Conservation (phyloP, 129 eudicot species). For the Flaveria linearis region DNA sequence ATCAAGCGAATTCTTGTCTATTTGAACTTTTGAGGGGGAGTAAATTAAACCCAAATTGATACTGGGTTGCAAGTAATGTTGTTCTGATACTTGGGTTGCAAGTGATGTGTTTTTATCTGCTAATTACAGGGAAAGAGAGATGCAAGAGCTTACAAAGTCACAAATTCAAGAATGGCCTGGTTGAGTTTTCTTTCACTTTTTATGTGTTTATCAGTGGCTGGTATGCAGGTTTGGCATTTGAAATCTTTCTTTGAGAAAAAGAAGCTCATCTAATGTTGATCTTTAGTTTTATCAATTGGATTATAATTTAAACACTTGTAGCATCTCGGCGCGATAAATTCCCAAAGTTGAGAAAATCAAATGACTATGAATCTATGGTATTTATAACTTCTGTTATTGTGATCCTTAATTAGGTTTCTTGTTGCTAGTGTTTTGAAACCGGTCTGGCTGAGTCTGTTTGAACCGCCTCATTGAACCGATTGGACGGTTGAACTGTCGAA, state of each 20-base stretch:
- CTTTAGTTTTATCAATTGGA: conserved; percentile 2
- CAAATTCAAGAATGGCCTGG: conserved; percentile 83
- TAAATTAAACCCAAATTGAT: background rate
- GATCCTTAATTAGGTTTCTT: background rate
- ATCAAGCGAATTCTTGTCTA: background rate
- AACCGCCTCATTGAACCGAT: no score
- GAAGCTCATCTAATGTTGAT: conserved; percentile 59
- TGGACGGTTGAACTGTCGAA: no score
- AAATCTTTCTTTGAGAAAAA: conserved; percentile 84
- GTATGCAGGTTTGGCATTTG: conserved; percentile 81
- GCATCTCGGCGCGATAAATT: conserved; percentile 11
- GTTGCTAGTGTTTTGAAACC: background rate
- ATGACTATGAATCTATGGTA: background rate
- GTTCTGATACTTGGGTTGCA: background rate
- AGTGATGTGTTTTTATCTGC: conserved; percentile 9
- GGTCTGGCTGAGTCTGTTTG: no score
- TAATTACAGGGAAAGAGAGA: conserved; percentile 71
- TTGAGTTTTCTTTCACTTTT: conserved; percentile 66
- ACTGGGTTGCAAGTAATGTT: background rate
- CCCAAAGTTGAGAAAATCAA: conserved; percentile 8
- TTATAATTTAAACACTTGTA: conserved; percentile 21
- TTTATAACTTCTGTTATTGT: background rate
- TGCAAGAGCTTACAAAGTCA: conserved; percentile 67
- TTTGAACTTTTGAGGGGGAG: background rate
- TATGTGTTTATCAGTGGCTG: conserved; percentile 71